These are phyloP conservation scores for Salix udensis DNA, from an alignment of 345 rosid genomes.

Conservation along the genomic window DNA sequence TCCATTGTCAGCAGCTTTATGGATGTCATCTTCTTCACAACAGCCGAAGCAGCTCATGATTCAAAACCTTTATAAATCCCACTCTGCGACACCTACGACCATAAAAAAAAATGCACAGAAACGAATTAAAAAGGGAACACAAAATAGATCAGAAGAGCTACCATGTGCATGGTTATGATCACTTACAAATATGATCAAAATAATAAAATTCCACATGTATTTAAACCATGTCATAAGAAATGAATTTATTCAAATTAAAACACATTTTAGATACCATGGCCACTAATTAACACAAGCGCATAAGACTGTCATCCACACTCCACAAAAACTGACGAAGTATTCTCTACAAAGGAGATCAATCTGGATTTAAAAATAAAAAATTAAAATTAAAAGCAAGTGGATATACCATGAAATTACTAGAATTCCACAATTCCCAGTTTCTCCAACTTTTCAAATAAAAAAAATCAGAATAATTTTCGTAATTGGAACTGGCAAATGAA, in stretches of 20 bases:
- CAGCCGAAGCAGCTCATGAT: constrained; percentile 84
- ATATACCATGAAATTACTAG: background rate
- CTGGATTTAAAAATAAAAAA: background rate
- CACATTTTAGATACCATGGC: background rate
- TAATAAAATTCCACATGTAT: background rate
- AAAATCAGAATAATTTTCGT: background rate
- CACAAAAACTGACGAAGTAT: background rate
- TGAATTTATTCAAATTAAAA: background rate
- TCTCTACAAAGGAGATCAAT: background rate
- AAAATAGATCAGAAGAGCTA: background rate
- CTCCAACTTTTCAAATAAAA: background rate
- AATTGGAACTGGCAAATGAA: background rate
- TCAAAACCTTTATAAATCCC: constrained; percentile 20
- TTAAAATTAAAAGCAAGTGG: background rate
- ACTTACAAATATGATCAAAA: background rate
- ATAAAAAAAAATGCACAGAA: background rate
- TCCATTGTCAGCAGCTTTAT: constrained; percentile 62
- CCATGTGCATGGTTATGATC: background rate
- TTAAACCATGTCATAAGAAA: background rate
- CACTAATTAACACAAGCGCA: background rate
- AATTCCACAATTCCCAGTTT: background rate
- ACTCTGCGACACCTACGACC: constrained; percentile 12
- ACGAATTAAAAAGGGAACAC: background rate
- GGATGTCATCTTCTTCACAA: constrained; percentile 68
- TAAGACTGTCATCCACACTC: background rate